Evolutionary conservation across 306 rosid species (phyloP), one percentile per base, ranked within the genome.

Genomic region (Begonia masoniana): DNA sequence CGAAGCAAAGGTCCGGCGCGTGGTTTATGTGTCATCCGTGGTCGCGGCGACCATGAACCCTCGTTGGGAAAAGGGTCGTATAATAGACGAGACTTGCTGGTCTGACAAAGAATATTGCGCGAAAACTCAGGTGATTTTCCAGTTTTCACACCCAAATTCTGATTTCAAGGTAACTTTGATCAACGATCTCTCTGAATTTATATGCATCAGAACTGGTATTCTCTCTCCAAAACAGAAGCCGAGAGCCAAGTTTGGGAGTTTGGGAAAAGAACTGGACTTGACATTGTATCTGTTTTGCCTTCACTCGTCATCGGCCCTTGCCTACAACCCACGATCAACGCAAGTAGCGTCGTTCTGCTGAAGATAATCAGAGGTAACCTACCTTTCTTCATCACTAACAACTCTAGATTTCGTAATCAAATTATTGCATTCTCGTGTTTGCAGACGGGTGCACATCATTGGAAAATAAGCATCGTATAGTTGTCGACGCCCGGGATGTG

Each of bases 171-270:
- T 17, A 10, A 1, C 35, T 26, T 62, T n/a, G 39, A 52, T 49
- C 53, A 7, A 10, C 7, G 11, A 35, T n/a, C 13, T 26, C 35
- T 53, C 43, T 53, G 6, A 35, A 31, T 31, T 6, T 31, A 43
- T 4, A 46, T 54, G 17, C 19, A 12, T 48, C 80, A 89, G 94
- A 76, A 80, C 62, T 89, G 95, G 95, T 89, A 89, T 55, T 72
- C 51, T 46, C 76, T 63, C 48, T 67, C 95, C 35, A 88, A 88
- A 78, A 85, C 89, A 26, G 71, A 72, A 69, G 94, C 97, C 47
- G 95, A 88, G 62, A 62, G 64, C 62, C 79, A 76, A 62, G 89
- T 87, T 11, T 15, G 64, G 41, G 76, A 78, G 52, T 85, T 80
- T 63, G 85, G 76, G 3, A 71, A 51, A 52, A 67, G 45, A 63